A percentile compares a stretch with the other conserved stretches of the same genome.
Evolutionary conservation across 805 yeast species (phyloP).

Genomic region (Starmera dryadoides): DNA sequence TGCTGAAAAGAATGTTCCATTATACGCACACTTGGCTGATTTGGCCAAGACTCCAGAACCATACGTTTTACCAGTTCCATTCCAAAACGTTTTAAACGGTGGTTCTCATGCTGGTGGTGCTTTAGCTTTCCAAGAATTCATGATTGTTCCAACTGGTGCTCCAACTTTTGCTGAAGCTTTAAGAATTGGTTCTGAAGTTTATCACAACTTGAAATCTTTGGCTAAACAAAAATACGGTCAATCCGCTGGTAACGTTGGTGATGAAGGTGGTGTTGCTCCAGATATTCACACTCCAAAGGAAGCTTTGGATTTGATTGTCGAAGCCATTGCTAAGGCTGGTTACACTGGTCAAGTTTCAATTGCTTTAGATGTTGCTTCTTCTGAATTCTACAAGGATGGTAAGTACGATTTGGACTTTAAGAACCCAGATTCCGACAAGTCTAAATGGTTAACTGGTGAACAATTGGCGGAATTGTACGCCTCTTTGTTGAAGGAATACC

Average conservation of each 20-base stretch:
- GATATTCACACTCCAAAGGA: conserved; percentile 91
- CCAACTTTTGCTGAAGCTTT: conserved; percentile 88
- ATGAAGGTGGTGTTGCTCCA: conserved; percentile 99
- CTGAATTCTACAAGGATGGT: conserved; percentile 96
- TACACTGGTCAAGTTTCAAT: conserved; percentile 88
- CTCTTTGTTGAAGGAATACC: conserved; percentile 78
- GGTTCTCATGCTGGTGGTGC: conserved; percentile 99
- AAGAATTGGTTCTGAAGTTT: conserved; percentile 96
- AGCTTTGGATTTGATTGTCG: conserved; percentile 91
- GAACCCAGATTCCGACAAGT: conserved; percentile 86
- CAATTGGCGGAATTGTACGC: conserved; percentile 82
- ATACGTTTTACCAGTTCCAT: conserved; percentile 96
- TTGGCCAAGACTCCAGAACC: conserved; percentile 67
- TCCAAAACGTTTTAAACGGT: conserved; percentile 98
- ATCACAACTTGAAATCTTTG: conserved; percentile 90
- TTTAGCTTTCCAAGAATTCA: conserved; percentile 98
- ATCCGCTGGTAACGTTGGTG: conserved; percentile 99
- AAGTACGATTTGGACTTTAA: conserved; percentile 97
- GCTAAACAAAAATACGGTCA: conserved; percentile 95
- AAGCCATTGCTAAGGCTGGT: conserved; percentile 89
- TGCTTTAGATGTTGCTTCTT: conserved; percentile 95
- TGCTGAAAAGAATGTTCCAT: conserved; percentile 88
- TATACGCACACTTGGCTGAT: conserved; percentile 86
- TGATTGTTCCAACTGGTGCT: conserved; percentile 96
- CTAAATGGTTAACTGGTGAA: conserved; percentile 87